Conservation (phyloP, 192 early-diverging fungal genomes). For the Funneliformis geosporum region DNA sequence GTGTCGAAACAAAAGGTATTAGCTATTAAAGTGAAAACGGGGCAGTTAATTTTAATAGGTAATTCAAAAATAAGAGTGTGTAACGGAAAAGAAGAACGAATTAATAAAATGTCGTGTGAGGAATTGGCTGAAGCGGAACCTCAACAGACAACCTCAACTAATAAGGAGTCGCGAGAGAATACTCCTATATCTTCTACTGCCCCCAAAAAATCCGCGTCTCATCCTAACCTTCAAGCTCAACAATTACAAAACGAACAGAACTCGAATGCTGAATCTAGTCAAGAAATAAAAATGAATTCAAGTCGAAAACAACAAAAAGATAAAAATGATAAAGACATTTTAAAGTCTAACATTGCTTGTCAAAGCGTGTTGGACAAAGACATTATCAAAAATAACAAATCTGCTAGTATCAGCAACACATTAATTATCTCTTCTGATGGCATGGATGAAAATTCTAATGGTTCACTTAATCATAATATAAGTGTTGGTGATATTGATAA, state of each 20-base stretch:
- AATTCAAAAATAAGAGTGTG: neutral
- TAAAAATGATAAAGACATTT: constrained; percentile 32
- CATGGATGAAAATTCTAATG: neutral
- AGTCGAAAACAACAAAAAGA: neutral
- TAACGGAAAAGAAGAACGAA: neutral
- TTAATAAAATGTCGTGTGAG: constrained; percentile 23
- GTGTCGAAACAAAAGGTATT: neutral
- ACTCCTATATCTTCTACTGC: neutral
- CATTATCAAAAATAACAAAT: constrained; percentile 13
- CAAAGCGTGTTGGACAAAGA: neutral
- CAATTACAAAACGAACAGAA: constrained; percentile 15
- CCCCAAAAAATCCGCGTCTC: constrained; percentile 11
- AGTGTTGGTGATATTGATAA: neutral
- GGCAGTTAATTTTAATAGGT: constrained; percentile 3
- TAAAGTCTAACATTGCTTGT: constrained; percentile 2
- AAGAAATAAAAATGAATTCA: constrained; percentile 25
- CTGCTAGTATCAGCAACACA: neutral
- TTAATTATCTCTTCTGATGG: neutral
- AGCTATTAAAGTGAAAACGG: neutral
- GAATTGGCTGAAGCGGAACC: constrained; percentile 8
- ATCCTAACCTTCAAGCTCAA: constrained; percentile 14
- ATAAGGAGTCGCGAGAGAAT: constrained; percentile 22
- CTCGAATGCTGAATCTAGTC: constrained; percentile 22
- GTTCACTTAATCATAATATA: neutral
- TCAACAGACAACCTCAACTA: constrained; percentile 4